Base-by-base conservation (phyloP, 78 protist species). In the Chrysochromulina tobinii region DNA sequence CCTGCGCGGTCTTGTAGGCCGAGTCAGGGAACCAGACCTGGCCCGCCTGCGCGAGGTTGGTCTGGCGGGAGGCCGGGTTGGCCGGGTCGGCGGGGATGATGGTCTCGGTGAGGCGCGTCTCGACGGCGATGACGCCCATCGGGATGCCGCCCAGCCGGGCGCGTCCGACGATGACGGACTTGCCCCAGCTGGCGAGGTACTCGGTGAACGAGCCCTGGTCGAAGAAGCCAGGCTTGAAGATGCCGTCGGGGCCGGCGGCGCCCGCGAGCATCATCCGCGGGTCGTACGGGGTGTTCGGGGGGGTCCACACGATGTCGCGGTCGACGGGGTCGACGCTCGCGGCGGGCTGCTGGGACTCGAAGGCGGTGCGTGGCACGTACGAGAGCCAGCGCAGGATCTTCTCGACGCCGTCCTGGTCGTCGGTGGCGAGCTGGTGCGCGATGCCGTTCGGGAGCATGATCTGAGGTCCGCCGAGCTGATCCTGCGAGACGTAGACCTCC, bases 1-100 rank as follows among this genome's bases (percentile, higher is more conserved):
- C 98, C 89, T 97, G 98, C 59, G 99, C 98, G 55, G 99, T 98
- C 92, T 98, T 98, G 97, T 25, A 97, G 5, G 98, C 97, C 15
- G 96, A 90, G 94, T 98, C 98, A 11, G 99, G 99, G 94, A 84
- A 98, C 99, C 99, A 98, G 88, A 98, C 98, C 92, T 97, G 98
- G 25, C 99, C 92, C 6, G 99, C 98, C 93, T 97, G 97, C 59
- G 93, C 79, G 57, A 83, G 72, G 51, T 93, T 91, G 18, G 83
- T 83, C 69, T 94, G 96, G 0, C 59, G 53, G 8, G 92, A 90
- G 68, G 88, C 92, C 57, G 96, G 96, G 93, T 96, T 95, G 77
- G 99, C 99, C 0, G 99, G 99, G 61, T 98, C 99, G 15, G 96
- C 97, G 12, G 97, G 97, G 69, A 85, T 86, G 73, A 95, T 73